These are phyloP conservation scores for Colletotrichum viniferum DNA, from an alignment of 2,329 filamentous ascomycete genomes.

Conservation along the genomic window DNA sequence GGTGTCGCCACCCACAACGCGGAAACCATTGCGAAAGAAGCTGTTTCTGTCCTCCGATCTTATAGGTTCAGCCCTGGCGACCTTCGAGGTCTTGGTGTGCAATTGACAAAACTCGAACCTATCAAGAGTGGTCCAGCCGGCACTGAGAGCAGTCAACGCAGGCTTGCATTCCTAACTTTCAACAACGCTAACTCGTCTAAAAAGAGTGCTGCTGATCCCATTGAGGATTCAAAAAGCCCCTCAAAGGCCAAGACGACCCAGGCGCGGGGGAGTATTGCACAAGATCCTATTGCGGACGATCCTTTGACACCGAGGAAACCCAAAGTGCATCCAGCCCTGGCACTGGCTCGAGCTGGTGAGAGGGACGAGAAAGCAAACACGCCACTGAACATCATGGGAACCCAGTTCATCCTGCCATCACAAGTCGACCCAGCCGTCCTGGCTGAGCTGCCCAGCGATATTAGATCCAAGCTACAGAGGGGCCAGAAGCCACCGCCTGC, in stretches of 20 bases:
- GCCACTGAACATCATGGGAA: slow-evolving; percentile 80
- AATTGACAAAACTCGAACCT: slow-evolving; percentile 90
- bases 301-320: slow-evolving; percentile 58
- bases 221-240: slow-evolving; percentile 51
- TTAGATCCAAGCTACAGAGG: slow-evolving; percentile 69
- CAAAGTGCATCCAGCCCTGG: slow-evolving; percentile 58
- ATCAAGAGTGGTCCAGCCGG: slow-evolving; percentile 65
- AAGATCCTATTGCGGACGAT: slow-evolving; percentile 61
- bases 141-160: slow-evolving; percentile 77
- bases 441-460: slow-evolving; percentile 82
- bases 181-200: slow-evolving; percentile 41
- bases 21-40: slow-evolving; percentile 77
- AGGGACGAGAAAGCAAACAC: slow-evolving; percentile 63
- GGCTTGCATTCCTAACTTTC: slow-evolving; percentile 72
- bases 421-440: slow-evolving; percentile 84
- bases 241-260: slow-evolving; percentile 34
- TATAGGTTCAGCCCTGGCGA: slow-evolving; percentile 90
- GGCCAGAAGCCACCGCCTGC: slow-evolving; percentile 23
- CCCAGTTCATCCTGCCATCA: slow-evolving; percentile 88
- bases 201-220: slow-evolving; percentile 47
- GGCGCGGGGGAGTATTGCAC: slow-evolving; percentile 30
- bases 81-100: slow-evolving; percentile 87
- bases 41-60: slow-evolving; percentile 80
- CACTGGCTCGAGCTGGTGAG: slow-evolving; percentile 53
- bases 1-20: slow-evolving; percentile 83